phyloP scores from a whole-genome alignment of 192 early-diverging fungal genomes.

The Mortierella alpina region DNA sequence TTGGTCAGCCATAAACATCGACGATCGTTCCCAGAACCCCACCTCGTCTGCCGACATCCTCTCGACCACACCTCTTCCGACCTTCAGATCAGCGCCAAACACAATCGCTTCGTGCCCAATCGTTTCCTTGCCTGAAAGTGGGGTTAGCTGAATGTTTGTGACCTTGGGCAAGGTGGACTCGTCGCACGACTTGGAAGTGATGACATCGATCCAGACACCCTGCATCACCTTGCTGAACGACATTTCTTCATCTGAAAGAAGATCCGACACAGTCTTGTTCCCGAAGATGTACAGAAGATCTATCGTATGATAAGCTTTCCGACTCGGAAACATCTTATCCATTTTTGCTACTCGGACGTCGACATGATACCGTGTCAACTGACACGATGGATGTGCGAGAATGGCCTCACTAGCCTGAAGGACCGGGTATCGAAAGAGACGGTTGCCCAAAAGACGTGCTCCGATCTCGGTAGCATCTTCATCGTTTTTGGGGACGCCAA shows the following conservation, averaged over 20 bases:
- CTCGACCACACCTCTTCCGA: not conserved
- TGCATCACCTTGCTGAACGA: not conserved
- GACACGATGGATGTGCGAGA: not conserved
- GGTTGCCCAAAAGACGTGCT: not conserved
- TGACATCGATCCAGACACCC: slow-evolving; percentile 4
- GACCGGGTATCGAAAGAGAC: not conserved
- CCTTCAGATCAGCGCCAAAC: slow-evolving; percentile 5
- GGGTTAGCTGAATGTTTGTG: not conserved
- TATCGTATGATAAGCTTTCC: slow-evolving; percentile 4
- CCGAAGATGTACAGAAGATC: slow-evolving; percentile 1
- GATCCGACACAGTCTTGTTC: not conserved
- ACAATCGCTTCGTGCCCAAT: not conserved
- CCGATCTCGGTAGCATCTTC: not conserved
- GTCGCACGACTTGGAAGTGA: slow-evolving; percentile 4
- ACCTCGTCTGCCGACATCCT: not conserved
- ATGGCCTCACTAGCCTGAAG: not conserved
- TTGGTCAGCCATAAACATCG: not conserved
- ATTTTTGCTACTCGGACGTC: not conserved
- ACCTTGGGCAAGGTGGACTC: not conserved
- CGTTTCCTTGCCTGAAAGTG: too few species aligned
- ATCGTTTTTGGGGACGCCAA: not conserved
- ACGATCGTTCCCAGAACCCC: slow-evolving; percentile 11
- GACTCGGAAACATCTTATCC: not conserved
- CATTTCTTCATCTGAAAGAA: not conserved
- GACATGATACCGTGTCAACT: slow-evolving; percentile 11